Evolutionary conservation across 2,329 filamentous ascomycete species (phyloP), one percentile per base, ranked within the genome.

Genomic region (Exophiala bonariae): DNA sequence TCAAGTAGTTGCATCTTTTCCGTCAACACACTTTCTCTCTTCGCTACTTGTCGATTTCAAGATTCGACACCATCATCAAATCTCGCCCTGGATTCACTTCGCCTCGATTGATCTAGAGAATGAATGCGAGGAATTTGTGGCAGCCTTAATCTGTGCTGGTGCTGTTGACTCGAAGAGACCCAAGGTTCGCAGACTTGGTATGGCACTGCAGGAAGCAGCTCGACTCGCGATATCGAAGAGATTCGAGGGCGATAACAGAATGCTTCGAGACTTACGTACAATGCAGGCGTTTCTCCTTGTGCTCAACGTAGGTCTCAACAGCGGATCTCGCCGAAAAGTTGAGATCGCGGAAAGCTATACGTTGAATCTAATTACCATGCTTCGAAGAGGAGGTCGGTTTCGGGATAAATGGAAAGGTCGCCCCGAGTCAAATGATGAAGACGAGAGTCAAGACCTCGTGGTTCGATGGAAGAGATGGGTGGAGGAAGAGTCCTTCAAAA

Each of bases 321-420:
- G 66, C 28, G 67, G 66, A 2, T 58, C 64, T 11, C 63, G 60
- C 9, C 59, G 67, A 2, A 70, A 70, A 19, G 62, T 69, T 2
- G 67, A 70, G 37, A 68, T 70, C n/a, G 63, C 65, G 3, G 68
- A 70, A 34, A 65, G 62, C 26, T 67, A 68, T 36, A 55, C 67
- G 17, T 59, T 66, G 23, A 62, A 64, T 0, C 43, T 65, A 0
- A 28, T 70, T 4, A 70, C 66, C 88, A 54, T 85, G 84, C 0
- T 89, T 87, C 58, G 76, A 82, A 0, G 86, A 89, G 58, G 67
- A 89, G 39, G 79, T 79, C 3, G 67, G 88, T 2, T 83, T 84
- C 18, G 35, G 31, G 18, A 16, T 8, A 11, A 18, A 11, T 17
- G 14, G 23, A 10, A 17, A 10, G 18, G 11, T 26, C 20, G 22